These are phyloP conservation scores for Hymenoscyphus fructigenus DNA, from an alignment of 2,329 filamentous ascomycete genomes.

Conservation along the genomic window DNA sequence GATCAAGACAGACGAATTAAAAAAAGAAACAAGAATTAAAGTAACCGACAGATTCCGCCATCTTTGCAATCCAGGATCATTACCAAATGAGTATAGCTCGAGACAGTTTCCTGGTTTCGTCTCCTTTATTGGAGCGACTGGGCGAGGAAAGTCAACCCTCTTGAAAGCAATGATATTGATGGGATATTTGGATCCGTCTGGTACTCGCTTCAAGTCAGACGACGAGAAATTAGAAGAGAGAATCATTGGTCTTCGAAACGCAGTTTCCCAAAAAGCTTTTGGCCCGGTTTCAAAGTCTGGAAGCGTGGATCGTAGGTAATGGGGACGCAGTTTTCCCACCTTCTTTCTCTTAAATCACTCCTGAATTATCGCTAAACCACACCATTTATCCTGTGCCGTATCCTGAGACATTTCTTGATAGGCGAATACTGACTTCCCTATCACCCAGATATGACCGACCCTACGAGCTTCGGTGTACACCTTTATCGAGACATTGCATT, in stretches of 20 bases:
- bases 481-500: constrained; percentile 22
- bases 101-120: constrained; percentile 28
- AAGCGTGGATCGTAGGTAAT: constrained; percentile 1
- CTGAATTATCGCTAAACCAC: too few relatives aligned
- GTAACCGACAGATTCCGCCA: constrained; percentile 14
- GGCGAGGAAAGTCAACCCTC: constrained; percentile 27
- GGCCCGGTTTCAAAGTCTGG: constrained; percentile 21
- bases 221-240: constrained; percentile 4
- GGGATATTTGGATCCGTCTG: constrained; percentile 17
- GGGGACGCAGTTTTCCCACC: too few relatives aligned
- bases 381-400: too few relatives aligned
- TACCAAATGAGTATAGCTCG: constrained; percentile 14
- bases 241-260: constrained; percentile 9
- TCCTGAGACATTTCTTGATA: too few relatives aligned
- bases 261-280: constrained; percentile 11
- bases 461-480: constrained; percentile 28
- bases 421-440: too few relatives aligned
- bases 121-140: constrained; percentile 29
- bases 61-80: constrained; percentile 12
- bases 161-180: constrained; percentile 27
- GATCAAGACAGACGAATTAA: constrained; percentile 6
- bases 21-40: constrained; percentile 5
- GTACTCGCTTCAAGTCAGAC: constrained; percentile 6
- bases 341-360: too few relatives aligned
- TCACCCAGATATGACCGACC: constrained; percentile 16